Conservation (phyloP, 163 green algal genomes). For the Botryococcus braunii region DNA sequence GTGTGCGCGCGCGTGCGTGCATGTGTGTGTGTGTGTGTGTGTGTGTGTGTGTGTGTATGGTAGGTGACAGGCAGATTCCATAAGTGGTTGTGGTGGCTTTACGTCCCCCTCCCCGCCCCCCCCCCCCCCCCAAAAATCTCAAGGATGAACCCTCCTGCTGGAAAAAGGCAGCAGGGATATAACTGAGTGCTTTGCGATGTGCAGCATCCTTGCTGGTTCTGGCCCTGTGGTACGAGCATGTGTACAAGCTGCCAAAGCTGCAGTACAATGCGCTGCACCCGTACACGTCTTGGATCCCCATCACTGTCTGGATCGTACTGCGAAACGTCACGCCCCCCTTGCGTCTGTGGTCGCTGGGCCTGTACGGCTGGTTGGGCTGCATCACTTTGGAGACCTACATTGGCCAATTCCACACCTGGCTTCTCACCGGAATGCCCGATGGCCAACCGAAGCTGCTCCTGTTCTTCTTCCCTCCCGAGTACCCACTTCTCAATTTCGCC, state of each 20-base stretch:
- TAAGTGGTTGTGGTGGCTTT: too few relatives aligned
- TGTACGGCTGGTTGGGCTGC: slow-evolving; percentile 89
- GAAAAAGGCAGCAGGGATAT: too few relatives aligned
- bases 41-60: too few relatives aligned
- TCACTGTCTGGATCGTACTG: slow-evolving; percentile 74
- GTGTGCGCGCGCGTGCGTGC: too few relatives aligned
- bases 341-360: slow-evolving; percentile 45
- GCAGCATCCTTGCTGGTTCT: slow-evolving; percentile 25
- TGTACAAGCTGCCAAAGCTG: slow-evolving; percentile 81
- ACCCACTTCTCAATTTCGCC: slow-evolving; percentile 84
- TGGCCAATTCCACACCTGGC: slow-evolving; percentile 94
- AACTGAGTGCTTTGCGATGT: neutral
- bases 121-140: too few relatives aligned
- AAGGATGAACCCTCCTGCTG: too few relatives aligned
- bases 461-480: slow-evolving; percentile 49
- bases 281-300: slow-evolving; percentile 94
- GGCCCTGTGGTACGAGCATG: slow-evolving; percentile 47
- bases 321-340: slow-evolving; percentile 77
- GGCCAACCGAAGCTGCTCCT: slow-evolving; percentile 87
- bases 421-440: slow-evolving; percentile 64
- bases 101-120: too few relatives aligned
- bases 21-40: too few relatives aligned
- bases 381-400: slow-evolving; percentile 96
- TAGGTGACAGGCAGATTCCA: too few relatives aligned
- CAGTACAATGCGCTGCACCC: slow-evolving; percentile 91